Conservation (phyloP, 345 rosid species). For the Draba incana region DNA sequence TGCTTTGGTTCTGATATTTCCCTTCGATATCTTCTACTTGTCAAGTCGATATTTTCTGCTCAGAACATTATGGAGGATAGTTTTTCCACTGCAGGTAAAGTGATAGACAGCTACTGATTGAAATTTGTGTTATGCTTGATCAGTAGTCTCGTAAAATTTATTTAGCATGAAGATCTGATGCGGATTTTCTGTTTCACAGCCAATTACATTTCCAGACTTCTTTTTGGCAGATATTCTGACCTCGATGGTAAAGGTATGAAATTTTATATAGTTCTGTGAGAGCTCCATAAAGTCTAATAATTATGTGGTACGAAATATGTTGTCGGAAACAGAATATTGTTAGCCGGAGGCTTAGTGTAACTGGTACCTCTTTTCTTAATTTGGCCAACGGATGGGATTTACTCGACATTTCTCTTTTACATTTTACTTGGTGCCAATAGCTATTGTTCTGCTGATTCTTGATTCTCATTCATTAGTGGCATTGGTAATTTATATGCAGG, state of each 20-base stretch:
- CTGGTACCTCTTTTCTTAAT: not conserved
- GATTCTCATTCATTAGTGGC: conserved; percentile 22
- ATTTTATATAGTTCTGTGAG: not conserved
- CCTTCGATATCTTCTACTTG: conserved; percentile 90
- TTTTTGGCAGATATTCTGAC: conserved; percentile 95
- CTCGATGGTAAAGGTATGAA: conserved; percentile 93
- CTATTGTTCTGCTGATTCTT: conserved; percentile 3
- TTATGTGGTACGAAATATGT: not conserved
- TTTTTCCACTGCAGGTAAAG: conserved; percentile 90
- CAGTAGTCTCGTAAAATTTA: not conserved
- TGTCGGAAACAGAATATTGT: conserved; percentile 9
- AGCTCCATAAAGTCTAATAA: conserved; percentile 13
- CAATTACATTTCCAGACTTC: conserved; percentile 93
- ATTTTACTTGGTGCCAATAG: not conserved
- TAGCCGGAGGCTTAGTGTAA: conserved; percentile 11
- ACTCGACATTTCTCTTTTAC: conserved; percentile 13
- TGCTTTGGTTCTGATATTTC: conserved; percentile 76
- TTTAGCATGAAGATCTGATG: conserved; percentile 21
- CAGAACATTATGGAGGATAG: conserved; percentile 91
- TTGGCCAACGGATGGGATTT: not conserved
- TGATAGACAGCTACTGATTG: conserved; percentile 17
- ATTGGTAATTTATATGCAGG: conserved; percentile 58
- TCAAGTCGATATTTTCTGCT: conserved; percentile 84
- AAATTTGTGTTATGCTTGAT: not conserved
- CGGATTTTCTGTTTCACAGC: conserved; percentile 51